Conservation (phyloP, 176 grass and related monocot species). For the barley (Hordeum vulgare) region MorexV3_pseudomolecules_assembly NC_058518.1:425608197-425608696, state of each 20-base stretch:
- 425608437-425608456: conserved; percentile 66
- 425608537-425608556: conserved; percentile 43
- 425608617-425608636: conserved; percentile 76
- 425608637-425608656: conserved; percentile 64
- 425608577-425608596: conserved; percentile 58
- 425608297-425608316: conserved; percentile 51
- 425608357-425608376: not conserved
- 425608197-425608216: conserved; percentile 45
- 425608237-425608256: conserved; percentile 60
- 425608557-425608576: conserved; percentile 50
- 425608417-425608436: conserved; percentile 47
- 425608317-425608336: conserved; percentile 54
- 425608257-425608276: conserved; percentile 22
- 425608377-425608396: not conserved
- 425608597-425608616: conserved; percentile 32
- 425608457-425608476: conserved; percentile 41
- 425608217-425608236: conserved; percentile 55
- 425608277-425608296: conserved; percentile 58
- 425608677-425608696: not conserved
- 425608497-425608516: conserved; percentile 56
- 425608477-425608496: conserved; percentile 68
- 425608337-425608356: conserved; percentile 82
- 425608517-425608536: conserved; percentile 68
- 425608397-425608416: conserved; percentile 8
- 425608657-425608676: not conserved